phyloP scores from a whole-genome alignment of 1,284 basidiomycete species.

The Paramarasmius palmivorus region DNA sequence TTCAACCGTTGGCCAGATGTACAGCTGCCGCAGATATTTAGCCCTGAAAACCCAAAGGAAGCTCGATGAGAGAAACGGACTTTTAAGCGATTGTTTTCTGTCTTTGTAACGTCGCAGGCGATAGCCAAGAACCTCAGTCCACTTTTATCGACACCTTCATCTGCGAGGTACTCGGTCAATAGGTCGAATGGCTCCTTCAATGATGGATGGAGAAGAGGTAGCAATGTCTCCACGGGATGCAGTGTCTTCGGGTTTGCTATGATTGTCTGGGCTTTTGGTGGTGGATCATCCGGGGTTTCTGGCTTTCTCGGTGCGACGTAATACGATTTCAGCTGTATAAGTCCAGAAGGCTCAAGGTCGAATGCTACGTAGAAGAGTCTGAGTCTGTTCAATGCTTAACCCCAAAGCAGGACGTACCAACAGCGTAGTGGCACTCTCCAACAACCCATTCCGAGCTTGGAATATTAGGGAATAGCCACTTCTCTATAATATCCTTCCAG shows the following conservation, averaged over 20 bases:
- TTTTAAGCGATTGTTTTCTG: constrained; percentile 18
- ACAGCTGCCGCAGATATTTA: constrained; percentile 9
- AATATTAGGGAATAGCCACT: constrained; percentile 19
- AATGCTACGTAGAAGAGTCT: constrained; percentile 11
- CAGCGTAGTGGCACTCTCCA: constrained; percentile 17
- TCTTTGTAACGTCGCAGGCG: constrained; percentile 15
- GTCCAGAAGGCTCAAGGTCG: constrained; percentile 18
- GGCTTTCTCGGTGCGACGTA: constrained; percentile 16
- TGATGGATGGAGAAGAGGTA: constrained; percentile 13
- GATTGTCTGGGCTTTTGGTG: constrained; percentile 13
- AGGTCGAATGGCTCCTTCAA: constrained; percentile 14
- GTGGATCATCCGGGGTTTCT: background rate
- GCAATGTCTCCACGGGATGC: constrained; percentile 12
- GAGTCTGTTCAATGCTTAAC: too few species aligned
- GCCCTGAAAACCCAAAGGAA: background rate
- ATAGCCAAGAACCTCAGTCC: constrained; percentile 16
- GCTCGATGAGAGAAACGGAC: background rate
- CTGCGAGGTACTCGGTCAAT: constrained; percentile 12
- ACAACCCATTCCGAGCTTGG: constrained; percentile 12
- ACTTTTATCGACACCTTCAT: constrained; percentile 12
- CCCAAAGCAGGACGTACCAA: constrained; percentile 7
- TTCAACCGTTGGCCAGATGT: constrained; percentile 12
- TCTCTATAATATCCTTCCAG: constrained; percentile 18
- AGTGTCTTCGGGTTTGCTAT: background rate
- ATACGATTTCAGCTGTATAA: constrained; percentile 19